These are phyloP conservation scores for Comarum palustre DNA, from an alignment of 306 rosid species.

Conservation along the genomic window DNA sequence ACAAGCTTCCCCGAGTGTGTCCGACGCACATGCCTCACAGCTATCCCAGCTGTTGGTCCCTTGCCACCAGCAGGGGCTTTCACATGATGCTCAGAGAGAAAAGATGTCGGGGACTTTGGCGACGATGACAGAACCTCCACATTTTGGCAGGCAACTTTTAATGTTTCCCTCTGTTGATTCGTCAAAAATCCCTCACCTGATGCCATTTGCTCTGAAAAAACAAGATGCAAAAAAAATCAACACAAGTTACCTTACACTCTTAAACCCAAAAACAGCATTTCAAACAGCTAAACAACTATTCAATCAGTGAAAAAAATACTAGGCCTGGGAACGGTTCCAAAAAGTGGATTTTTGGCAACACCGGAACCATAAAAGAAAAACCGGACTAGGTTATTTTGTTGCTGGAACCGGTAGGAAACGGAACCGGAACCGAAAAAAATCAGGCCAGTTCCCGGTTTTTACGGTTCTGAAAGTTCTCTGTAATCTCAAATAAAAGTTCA, in stretches of 20 bases:
- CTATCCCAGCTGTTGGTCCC: constrained; percentile 69
- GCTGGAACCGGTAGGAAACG: no score
- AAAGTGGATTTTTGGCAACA: no score
- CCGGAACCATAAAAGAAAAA: no score
- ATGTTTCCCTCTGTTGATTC: constrained; percentile 71
- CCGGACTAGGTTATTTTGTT: no score
- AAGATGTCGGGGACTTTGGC: constrained; percentile 78
- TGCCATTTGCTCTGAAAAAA: constrained; percentile 49
- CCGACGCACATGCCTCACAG: constrained; percentile 78
- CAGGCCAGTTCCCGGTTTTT: no score
- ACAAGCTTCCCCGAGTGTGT: constrained; percentile 78
- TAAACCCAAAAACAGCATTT: neutral
- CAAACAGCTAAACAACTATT: neutral
- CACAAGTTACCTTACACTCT: neutral
- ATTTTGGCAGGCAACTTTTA: constrained; percentile 75
- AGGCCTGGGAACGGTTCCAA: no score
- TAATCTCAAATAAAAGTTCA: no score
- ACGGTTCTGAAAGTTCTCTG: no score
- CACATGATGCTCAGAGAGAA: constrained; percentile 66
- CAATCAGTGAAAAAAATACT: no score
- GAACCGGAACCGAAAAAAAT: no score
- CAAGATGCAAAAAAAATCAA: constrained; percentile 13
- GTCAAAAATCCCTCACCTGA: constrained; percentile 90
- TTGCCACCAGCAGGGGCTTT: constrained; percentile 82
- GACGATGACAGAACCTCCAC: constrained; percentile 72